Conservation (phyloP, 176 grass and related monocot species). For the Thinopyrum elongatum region DNA sequence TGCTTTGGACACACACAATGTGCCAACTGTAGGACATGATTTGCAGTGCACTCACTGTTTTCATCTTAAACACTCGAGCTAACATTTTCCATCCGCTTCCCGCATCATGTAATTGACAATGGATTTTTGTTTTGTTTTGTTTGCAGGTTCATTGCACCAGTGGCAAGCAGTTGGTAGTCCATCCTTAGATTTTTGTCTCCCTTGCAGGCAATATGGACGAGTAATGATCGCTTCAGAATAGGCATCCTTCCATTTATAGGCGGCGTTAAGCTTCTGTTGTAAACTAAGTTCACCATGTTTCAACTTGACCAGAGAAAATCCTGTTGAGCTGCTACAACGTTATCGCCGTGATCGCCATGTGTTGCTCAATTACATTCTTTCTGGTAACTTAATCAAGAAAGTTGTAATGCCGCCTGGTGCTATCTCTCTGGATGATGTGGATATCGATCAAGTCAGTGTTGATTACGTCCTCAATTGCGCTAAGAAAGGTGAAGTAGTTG, state of each 20-base stretch:
- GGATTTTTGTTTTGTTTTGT: background rate
- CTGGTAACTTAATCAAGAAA: slow-evolving; percentile 96
- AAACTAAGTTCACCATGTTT: slow-evolving; percentile 2
- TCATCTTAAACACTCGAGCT: background rate
- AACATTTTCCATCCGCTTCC: background rate
- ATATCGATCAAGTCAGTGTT: slow-evolving; percentile 95
- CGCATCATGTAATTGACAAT: background rate
- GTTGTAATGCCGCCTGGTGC: slow-evolving; percentile 96
- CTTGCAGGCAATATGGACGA: slow-evolving; percentile 38
- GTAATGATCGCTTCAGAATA: slow-evolving; percentile 35
- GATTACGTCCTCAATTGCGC: slow-evolving; percentile 93
- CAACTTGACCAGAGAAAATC: slow-evolving; percentile 65
- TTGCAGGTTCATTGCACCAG: slow-evolving; percentile 4
- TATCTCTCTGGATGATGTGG: slow-evolving; percentile 86
- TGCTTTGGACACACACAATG: background rate
- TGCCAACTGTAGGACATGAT: background rate
- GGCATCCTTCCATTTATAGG: background rate
- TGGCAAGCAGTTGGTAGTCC: background rate
- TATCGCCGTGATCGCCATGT: slow-evolving; percentile 90
- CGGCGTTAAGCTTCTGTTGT: background rate
- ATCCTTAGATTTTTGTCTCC: background rate
- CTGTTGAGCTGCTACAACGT: slow-evolving; percentile 70
- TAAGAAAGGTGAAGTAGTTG: slow-evolving; percentile 68
- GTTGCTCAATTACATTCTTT: slow-evolving; percentile 90
- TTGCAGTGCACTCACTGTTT: background rate